phyloP scores from a whole-genome alignment of 2,329 filamentous ascomycete genomes.

The Ascochyta rabiei region DNA sequence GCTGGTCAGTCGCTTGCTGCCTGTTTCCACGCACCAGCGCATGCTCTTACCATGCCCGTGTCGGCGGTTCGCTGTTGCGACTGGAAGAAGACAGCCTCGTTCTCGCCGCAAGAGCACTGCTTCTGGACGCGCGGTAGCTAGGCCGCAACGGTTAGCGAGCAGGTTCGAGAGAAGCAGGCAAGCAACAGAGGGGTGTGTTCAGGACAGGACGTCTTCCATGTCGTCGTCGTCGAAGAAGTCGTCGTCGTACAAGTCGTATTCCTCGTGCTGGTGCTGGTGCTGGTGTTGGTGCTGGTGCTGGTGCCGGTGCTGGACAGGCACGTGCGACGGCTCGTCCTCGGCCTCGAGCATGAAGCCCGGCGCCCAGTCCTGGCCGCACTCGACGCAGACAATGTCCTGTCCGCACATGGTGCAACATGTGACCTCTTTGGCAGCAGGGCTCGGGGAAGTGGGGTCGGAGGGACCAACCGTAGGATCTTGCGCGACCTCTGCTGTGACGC shows the following conservation, averaged over 20 bases:
- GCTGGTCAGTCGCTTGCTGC: slow-evolving; percentile 15
- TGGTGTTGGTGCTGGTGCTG: slow-evolving; percentile 26
- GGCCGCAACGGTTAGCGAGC: slow-evolving; percentile 49
- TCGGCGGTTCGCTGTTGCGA: slow-evolving; percentile 96
- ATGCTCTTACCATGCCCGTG: slow-evolving; percentile 85
- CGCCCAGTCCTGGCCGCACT: slow-evolving; percentile 56
- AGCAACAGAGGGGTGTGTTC: slow-evolving; percentile 40
- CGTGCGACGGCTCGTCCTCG: slow-evolving; percentile 42
- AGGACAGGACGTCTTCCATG: slow-evolving; percentile 43
- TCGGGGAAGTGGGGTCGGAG: slow-evolving; percentile 41
- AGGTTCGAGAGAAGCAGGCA: slow-evolving; percentile 46
- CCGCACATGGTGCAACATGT: slow-evolving; percentile 66
- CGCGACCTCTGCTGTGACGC: slow-evolving; percentile 95
- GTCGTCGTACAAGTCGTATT: slow-evolving; percentile 29
- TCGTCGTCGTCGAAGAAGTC: slow-evolving; percentile 29
- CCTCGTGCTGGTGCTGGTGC: slow-evolving; percentile 22
- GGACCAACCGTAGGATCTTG: slow-evolving; percentile 97
- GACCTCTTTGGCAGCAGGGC: slow-evolving; percentile 34
- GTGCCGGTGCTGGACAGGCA: slow-evolving; percentile 28
- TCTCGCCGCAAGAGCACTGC: slow-evolving; percentile 84
- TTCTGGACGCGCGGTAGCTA: slow-evolving; percentile 92
- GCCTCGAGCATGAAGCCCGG: slow-evolving; percentile 54
- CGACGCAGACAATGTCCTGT: slow-evolving; percentile 60
- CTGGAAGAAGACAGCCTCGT: slow-evolving; percentile 97
- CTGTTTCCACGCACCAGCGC: too few relatives aligned